Evolutionary conservation across 1,284 basidiomycete species (phyloP).

Genomic region (Tilletiaria anomala): DNA sequence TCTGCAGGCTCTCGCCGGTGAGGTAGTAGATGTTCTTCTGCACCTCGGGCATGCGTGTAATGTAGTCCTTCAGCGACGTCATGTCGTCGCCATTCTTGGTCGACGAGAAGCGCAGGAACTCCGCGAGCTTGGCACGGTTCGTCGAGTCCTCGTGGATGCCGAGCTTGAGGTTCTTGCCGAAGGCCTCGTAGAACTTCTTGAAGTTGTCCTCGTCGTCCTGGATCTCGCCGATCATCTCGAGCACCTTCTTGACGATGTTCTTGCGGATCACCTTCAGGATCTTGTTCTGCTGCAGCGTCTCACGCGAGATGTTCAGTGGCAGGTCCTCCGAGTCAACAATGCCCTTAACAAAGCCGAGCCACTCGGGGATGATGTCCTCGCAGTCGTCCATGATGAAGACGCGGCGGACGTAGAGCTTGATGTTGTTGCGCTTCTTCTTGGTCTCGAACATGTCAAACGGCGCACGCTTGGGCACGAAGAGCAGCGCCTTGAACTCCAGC

Average conservation of each 20-base stretch:
- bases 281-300: slow-evolving; percentile 99
- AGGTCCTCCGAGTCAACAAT: slow-evolving; percentile 96
- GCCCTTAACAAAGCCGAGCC: slow-evolving; percentile 98
- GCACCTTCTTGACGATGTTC: slow-evolving; percentile 82
- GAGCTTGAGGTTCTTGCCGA: slow-evolving; percentile 51
- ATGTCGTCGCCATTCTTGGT: slow-evolving; percentile 87
- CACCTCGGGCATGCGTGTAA: slow-evolving; percentile 97
- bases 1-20: slow-evolving; percentile 88
- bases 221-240: slow-evolving; percentile 90
- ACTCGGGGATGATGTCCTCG: slow-evolving; percentile 98
- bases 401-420: slow-evolving; percentile 99
- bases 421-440: slow-evolving; percentile 99
- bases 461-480: slow-evolving; percentile 67
- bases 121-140: slow-evolving; percentile 97
- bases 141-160: slow-evolving; percentile 98
- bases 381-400: slow-evolving; percentile 99
- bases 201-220: slow-evolving; percentile 99
- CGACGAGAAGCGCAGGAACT: slow-evolving; percentile 97
- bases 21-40: slow-evolving; percentile 96
- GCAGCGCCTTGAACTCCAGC: slow-evolving; percentile 97
- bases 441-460: slow-evolving; percentile 98
- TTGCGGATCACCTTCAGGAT: slow-evolving; percentile 94
- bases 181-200: slow-evolving; percentile 80
- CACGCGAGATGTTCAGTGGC: slow-evolving; percentile 98
- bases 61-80: slow-evolving; percentile 97